A percentile compares a stretch with the other conserved stretches of the same genome.
Conservation (phyloP, 73 alveolate species). For the Breviolum minutum region DNA sequence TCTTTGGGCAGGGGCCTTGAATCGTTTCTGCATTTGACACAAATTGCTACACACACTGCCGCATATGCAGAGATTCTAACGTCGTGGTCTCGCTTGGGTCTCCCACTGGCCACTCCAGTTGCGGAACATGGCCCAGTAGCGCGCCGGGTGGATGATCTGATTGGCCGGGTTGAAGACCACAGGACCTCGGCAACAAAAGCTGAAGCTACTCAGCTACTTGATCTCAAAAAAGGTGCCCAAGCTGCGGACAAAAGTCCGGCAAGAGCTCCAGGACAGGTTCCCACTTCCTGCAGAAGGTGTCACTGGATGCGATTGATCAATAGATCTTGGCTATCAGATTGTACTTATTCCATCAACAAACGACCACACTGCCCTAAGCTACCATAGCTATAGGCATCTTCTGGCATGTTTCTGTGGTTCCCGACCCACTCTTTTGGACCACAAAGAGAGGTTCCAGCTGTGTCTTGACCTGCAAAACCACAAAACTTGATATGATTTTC, state of each 20-base stretch:
- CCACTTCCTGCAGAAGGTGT: neutral
- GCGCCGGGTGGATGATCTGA: slow-evolving; percentile 94
- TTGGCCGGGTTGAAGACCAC: slow-evolving; percentile 91
- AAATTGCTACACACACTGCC: too few species aligned
- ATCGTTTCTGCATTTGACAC: too few species aligned
- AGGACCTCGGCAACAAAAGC: slow-evolving; percentile 29
- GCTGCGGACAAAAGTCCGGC: slow-evolving; percentile 50
- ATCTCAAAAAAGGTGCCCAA: neutral
- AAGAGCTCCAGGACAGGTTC: slow-evolving; percentile 65
- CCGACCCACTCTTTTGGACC: slow-evolving; percentile 53
- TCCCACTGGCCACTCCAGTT: slow-evolving; percentile 90
- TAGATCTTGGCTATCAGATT: too few species aligned
- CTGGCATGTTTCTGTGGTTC: neutral
- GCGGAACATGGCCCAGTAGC: slow-evolving; percentile 95
- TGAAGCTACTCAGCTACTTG: neutral
- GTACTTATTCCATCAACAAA: too few species aligned
- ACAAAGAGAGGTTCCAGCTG: slow-evolving; percentile 84
- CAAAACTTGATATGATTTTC: neutral
- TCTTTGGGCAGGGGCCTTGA: slow-evolving; percentile 57
- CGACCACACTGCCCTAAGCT: too few species aligned
- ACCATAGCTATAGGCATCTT: too few species aligned
- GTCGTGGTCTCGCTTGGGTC: neutral
- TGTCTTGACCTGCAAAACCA: slow-evolving; percentile 5
- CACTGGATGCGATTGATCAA: neutral
- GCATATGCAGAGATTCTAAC: neutral